Percentiles rank a stretch among this genome's conserved stretches.
phyloP scores from a whole-genome alignment of 2,329 filamentous ascomycete species.

The Exophiala phaeomuriformis region DNA sequence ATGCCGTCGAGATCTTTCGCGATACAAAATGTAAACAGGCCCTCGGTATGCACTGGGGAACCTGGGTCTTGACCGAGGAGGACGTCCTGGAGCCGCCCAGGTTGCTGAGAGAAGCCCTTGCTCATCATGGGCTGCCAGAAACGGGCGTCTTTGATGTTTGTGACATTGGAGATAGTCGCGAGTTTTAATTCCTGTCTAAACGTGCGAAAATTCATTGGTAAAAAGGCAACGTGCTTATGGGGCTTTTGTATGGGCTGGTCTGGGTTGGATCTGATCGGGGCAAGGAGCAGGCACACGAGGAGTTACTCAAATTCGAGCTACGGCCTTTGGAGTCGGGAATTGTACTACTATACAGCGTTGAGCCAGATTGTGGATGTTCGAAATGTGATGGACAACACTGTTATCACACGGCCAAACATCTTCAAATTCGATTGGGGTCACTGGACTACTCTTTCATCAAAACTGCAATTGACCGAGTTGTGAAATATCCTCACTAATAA shows the following conservation, averaged over 20 bases:
- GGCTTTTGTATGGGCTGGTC: too few species aligned
- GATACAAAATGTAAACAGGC: constrained; percentile 73
- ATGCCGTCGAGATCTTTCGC: constrained; percentile 80
- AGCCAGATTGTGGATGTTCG: too few species aligned
- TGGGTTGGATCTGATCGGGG: too few species aligned
- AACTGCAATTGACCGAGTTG: neutral
- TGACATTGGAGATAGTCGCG: constrained; percentile 73
- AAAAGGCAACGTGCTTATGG: neutral
- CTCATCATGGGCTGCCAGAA: constrained; percentile 51
- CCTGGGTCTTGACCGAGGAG: constrained; percentile 79
- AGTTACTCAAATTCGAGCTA: too few species aligned
- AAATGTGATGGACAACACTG: too few species aligned
- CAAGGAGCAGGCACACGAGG: too few species aligned
- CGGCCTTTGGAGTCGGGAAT: too few species aligned
- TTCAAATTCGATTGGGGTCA: too few species aligned
- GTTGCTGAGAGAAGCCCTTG: constrained; percentile 64
- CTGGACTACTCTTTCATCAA: neutral
- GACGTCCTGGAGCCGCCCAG: constrained; percentile 75
- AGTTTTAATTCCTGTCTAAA: constrained; percentile 48
- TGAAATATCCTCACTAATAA: neutral
- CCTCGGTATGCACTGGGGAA: constrained; percentile 86
- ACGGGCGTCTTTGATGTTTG: constrained; percentile 73
- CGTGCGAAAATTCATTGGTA: too few species aligned
- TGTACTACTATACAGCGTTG: too few species aligned
- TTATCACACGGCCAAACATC: too few species aligned